Evolutionary conservation across 2,329 filamentous ascomycete genomes (phyloP).

Genomic region (Fusarium sp.): DNA sequence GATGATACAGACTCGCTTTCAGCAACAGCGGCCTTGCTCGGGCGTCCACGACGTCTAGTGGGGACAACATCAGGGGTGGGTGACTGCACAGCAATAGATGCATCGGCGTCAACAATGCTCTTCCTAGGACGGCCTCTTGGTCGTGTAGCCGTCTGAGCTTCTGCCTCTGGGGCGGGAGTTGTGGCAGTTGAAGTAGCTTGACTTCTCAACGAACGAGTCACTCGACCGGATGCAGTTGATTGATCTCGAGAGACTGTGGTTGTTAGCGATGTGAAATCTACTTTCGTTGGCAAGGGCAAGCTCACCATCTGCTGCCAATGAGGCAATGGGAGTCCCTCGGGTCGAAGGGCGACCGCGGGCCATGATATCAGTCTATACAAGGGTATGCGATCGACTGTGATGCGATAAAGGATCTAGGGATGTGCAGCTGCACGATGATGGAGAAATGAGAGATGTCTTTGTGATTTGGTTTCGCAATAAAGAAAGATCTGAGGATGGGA

Average conservation of each 20-base stretch:
- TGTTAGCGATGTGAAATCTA: slow-evolving; percentile 1
- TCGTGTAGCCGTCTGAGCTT: slow-evolving; percentile 6
- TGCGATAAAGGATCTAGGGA: not conserved
- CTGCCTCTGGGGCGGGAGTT: slow-evolving; percentile 3
- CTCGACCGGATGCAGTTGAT: slow-evolving; percentile 34
- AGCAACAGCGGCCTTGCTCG: slow-evolving; percentile 30
- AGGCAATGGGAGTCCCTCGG: slow-evolving; percentile 31
- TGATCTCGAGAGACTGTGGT: slow-evolving; percentile 33
- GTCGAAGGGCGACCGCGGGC: slow-evolving; percentile 48
- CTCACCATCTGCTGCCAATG: slow-evolving; percentile 37
- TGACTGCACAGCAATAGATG: slow-evolving; percentile 6
- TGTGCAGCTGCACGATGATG: not conserved
- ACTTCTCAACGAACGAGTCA: slow-evolving; percentile 46
- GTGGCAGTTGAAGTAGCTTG: slow-evolving; percentile 14
- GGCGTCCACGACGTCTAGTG: slow-evolving; percentile 33
- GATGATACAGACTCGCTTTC: slow-evolving; percentile 51
- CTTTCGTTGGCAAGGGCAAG: not conserved
- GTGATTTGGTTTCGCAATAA: not conserved
- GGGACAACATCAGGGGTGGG: slow-evolving; percentile 7
- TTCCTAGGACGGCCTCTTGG: slow-evolving; percentile 46
- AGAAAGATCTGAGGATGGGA: not conserved
- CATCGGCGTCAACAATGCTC: slow-evolving; percentile 15
- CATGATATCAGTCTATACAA: slow-evolving; percentile 37
- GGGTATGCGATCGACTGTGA: not conserved
- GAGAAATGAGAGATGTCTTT: not conserved